A percentile compares a stretch with the other conserved stretches of the same genome.
Evolutionary conservation across 331 rosid genomes (phyloP).

Genomic region (Quercus phellos): DNA sequence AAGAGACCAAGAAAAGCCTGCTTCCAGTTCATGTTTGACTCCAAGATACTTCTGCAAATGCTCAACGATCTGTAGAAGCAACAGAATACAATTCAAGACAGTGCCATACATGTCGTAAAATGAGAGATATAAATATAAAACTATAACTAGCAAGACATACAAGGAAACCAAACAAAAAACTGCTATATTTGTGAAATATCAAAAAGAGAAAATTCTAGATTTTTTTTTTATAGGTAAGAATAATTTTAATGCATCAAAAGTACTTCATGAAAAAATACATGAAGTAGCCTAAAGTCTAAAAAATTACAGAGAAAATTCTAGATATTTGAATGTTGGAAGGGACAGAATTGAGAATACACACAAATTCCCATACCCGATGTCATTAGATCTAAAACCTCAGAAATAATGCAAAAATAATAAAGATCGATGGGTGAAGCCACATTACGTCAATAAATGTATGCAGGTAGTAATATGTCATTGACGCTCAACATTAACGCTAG

Average conservation of each 20-base stretch:
- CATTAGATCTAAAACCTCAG: not conserved
- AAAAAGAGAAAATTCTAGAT: not conserved
- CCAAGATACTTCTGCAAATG: conserved; percentile 85
- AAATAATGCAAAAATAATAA: not conserved
- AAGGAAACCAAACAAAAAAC: not conserved
- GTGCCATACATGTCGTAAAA: conserved; percentile 4
- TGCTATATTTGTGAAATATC: not conserved
- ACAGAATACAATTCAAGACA: conserved; percentile 17
- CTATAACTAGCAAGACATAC: not conserved
- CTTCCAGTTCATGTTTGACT: conserved; percentile 80
- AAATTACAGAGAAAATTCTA: not conserved
- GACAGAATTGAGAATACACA: not conserved
- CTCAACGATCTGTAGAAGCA: conserved; percentile 72
- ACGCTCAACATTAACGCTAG: not conserved
- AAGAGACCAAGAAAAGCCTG: conserved; percentile 89
- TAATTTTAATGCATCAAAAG: too few species aligned
- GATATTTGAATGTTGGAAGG: not conserved
- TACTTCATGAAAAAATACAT: too few species aligned
- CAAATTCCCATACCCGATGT: not conserved
- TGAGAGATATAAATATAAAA: not conserved
- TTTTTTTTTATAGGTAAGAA: too few species aligned
- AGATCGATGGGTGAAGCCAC: not conserved
- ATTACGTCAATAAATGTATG: not conserved
- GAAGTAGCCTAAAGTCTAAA: too few species aligned
- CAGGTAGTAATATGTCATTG: not conserved